Evolutionary conservation across 2,329 filamentous ascomycete genomes (phyloP).

Genomic region (Cladosporium sp.): DNA sequence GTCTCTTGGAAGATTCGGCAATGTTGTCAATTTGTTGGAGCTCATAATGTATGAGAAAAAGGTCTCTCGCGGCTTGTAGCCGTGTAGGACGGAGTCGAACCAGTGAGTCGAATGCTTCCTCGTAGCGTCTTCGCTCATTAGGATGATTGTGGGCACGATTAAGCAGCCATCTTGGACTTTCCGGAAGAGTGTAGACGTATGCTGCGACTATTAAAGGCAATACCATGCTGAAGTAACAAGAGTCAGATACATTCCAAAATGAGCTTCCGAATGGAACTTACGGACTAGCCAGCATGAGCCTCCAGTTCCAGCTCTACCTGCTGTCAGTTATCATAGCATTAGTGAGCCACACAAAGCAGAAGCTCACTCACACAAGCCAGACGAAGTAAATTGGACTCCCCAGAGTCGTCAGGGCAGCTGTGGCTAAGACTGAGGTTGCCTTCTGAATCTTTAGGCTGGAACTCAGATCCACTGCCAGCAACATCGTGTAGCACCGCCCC

Average conservation of each 20-base stretch:
- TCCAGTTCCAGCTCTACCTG: background rate
- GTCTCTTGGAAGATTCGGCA: background rate
- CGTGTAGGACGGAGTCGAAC: too few species aligned
- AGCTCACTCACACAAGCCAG: background rate
- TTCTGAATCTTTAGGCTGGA: background rate
- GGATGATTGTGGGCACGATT: too few species aligned
- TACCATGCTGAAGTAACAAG: background rate
- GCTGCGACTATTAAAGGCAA: background rate
- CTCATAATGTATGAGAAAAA: background rate
- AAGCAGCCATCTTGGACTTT: too few species aligned
- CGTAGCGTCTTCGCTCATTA: too few species aligned
- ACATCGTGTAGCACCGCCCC: slow-evolving; percentile 36
- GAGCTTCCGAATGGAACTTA: background rate
- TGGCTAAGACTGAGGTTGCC: background rate
- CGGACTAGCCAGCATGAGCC: background rate
- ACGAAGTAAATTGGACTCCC: background rate
- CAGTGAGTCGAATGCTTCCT: too few species aligned
- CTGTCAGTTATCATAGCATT: background rate
- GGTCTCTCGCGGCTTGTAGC: background rate
- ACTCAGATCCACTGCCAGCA: slow-evolving; percentile 11
- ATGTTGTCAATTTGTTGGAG: too few species aligned
- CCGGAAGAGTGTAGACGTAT: background rate
- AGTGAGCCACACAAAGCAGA: background rate
- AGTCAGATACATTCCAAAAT: background rate
- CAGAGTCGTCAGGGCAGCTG: background rate